Conservation (phyloP, 2,329 filamentous ascomycete genomes). For the Lecanoromycetidae sp. region DNA sequence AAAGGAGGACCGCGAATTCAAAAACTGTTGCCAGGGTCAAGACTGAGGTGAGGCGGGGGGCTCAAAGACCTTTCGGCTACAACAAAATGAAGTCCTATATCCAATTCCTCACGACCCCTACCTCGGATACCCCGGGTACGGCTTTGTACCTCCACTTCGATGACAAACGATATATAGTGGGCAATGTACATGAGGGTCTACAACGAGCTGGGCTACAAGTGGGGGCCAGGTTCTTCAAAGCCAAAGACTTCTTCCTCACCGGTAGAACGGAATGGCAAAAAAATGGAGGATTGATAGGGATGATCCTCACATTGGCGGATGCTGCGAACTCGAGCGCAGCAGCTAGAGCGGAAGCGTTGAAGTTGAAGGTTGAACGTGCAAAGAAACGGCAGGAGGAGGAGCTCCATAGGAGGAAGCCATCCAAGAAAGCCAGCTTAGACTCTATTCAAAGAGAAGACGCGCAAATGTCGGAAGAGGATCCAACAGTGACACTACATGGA, state of each 20-base stretch:
- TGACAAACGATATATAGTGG: constrained; percentile 72
- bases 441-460: not conserved
- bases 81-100: constrained; percentile 57
- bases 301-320: constrained; percentile 65
- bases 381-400: constrained; percentile 8
- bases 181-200: constrained; percentile 68
- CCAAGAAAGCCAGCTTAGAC: not conserved
- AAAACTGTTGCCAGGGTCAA: not conserved
- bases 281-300: constrained; percentile 70
- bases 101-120: constrained; percentile 69
- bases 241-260: constrained; percentile 70
- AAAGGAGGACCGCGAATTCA: too few species aligned
- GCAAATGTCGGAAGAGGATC: constrained; percentile 18
- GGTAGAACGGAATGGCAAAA: constrained; percentile 64
- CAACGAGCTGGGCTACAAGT: constrained; percentile 65
- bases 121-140: constrained; percentile 76
- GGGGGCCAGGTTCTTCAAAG: constrained; percentile 50
- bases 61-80: too few species aligned
- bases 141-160: constrained; percentile 68
- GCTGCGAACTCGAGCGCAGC: constrained; percentile 8
- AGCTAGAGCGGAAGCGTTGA: constrained; percentile 1
- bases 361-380: not conserved
- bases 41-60: not conserved
- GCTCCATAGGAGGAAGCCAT: not conserved
- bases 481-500: constrained; percentile 57